Base-by-base conservation (phyloP, 371 early-diverging fungal species). In the Rhizopus arrhizus region DNA sequence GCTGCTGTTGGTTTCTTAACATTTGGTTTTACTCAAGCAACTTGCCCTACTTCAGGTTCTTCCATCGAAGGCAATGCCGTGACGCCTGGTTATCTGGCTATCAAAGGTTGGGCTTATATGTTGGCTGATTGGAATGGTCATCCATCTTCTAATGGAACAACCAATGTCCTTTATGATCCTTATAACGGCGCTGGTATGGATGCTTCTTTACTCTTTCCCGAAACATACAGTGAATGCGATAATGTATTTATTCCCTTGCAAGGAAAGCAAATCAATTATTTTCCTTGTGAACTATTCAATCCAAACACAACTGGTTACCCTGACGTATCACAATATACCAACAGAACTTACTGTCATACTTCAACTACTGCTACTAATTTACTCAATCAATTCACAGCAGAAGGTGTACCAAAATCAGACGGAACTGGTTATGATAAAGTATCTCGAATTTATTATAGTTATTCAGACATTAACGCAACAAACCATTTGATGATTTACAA, bases 391-490 rank as follows among this genome's bases (percentile, higher is more conserved):
- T 66, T 80, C 67, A 54, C 66, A 64, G 43, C 66, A 47, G 29
- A 74, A 53, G 72, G 81, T 50, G 68, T 73, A 0, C 73, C 66
- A 56, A 33, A 60, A 61, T 13, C 58, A 40, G 2, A 59, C 29
- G 54, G 69, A 59, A 43, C 13, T 7, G 69, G 66, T 5, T 61
- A 67, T 16, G 70, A 66, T 56, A 80, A 75, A 60, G 64, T 76
- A 50, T 77, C 85, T 48, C 78, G 86, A n/a, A 74, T 85, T 3
- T 89, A 85, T 62, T 92, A 89, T 64, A 77, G 76, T 41, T 92
- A 90, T 90, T 68, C 82, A 7, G 89, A 90, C 58, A 64, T 90
- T 58, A 69, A 71, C 10, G 41, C 57, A 11, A 66, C 65, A 1
- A 70, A 63, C 33, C 70, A 77, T 43, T 66, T 80, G 32, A 81